Percentiles rank a stretch among this genome's conserved stretches.
Conservation (phyloP, 352 stramenopile species). For the Pythium guiyangense region DNA sequence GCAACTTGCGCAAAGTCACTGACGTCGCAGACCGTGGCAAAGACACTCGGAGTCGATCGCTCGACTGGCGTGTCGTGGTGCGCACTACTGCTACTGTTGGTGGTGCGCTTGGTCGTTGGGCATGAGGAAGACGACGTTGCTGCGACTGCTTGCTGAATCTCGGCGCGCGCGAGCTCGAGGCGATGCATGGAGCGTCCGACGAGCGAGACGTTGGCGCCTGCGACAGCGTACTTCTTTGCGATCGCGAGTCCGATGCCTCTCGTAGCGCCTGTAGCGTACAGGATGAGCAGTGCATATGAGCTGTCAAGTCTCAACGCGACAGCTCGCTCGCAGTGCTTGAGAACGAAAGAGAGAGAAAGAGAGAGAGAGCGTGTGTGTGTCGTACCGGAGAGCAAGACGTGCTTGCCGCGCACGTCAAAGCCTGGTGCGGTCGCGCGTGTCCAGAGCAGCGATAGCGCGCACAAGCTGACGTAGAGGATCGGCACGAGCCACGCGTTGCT, state of each 20-base stretch:
- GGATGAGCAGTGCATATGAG: not conserved
- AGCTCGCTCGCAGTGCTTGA: no score
- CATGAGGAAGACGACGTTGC: no score
- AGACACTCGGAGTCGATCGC: slow-evolving; percentile 15
- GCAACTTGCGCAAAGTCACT: slow-evolving; percentile 30
- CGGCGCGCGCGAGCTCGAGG: slow-evolving; percentile 4
- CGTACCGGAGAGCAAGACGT: slow-evolving; percentile 60
- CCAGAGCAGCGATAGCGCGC: slow-evolving; percentile 41
- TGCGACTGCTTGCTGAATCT: slow-evolving; percentile 5
- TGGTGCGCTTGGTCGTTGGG: not conserved
- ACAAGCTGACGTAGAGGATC: slow-evolving; percentile 14
- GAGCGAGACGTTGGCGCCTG: slow-evolving; percentile 33
- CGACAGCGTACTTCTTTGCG: slow-evolving; percentile 50
- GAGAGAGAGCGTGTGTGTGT: no score
- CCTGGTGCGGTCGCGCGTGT: slow-evolving; percentile 35
- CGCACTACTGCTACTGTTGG: not conserved
- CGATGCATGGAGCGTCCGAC: slow-evolving; percentile 5
- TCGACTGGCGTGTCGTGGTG: not conserved
- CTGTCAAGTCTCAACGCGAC: no score
- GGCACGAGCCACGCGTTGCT: slow-evolving; percentile 8
- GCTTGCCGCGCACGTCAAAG: slow-evolving; percentile 41
- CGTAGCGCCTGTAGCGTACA: not conserved
- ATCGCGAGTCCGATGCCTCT: slow-evolving; percentile 46
- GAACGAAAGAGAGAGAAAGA: no score
- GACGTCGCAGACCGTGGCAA: slow-evolving; percentile 37